Evolutionary conservation across 2,329 filamentous ascomycete species (phyloP).

Genomic region (Fusarium siculi): DNA sequence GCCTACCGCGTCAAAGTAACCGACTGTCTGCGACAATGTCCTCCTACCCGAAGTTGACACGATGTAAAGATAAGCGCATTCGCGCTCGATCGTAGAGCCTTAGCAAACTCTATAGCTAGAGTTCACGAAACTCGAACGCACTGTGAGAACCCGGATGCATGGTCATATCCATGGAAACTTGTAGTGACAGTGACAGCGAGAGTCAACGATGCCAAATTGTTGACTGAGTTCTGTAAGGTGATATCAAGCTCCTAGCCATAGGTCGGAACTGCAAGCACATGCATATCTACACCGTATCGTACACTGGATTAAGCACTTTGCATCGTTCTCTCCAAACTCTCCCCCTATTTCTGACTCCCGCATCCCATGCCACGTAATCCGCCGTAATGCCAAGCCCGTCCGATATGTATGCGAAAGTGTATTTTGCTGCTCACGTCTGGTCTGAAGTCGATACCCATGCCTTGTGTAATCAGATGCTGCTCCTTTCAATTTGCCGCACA

Average conservation of each 20-base stretch:
- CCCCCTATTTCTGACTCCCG: not conserved
- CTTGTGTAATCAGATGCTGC: not conserved
- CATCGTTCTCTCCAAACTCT: not conserved
- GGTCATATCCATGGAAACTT: rapidly evolving
- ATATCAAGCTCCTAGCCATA: rapidly evolving
- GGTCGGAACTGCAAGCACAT: not conserved
- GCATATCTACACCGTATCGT: not conserved
- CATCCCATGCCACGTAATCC: not conserved
- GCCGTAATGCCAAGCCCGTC: not conserved
- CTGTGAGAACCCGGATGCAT: not conserved
- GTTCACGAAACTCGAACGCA: not conserved
- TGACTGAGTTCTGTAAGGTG: too few species aligned
- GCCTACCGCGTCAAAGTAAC: not conserved
- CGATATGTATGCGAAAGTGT: not conserved
- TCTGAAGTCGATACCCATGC: not conserved
- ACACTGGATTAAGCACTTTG: not conserved
- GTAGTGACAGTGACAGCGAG: too few species aligned
- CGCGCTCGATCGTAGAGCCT: not conserved
- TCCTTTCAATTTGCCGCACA: not conserved
- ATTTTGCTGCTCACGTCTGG: not conserved
- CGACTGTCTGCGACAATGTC: not conserved
- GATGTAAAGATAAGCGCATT: not conserved
- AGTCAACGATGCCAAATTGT: too few species aligned
- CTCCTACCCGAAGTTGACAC: not conserved
- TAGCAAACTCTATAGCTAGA: not conserved